Evolutionary conservation across 2,329 filamentous ascomycete genomes (phyloP).

Genomic region (Fusarium gaditjirri): DNA sequence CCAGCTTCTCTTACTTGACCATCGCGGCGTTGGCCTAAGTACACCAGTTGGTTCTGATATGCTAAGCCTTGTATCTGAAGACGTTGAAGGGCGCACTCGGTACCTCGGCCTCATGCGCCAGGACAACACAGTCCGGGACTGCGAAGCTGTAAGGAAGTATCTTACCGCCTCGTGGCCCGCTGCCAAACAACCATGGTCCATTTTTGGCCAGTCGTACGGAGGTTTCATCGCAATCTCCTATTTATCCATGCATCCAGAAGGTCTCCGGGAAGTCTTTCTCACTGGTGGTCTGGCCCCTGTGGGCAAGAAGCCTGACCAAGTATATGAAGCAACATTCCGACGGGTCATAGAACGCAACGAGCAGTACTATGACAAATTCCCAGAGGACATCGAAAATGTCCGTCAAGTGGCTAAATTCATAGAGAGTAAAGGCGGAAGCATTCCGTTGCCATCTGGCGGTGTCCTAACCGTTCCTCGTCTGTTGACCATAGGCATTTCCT

Average conservation of each 20-base stretch:
- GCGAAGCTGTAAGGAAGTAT: conserved; percentile 82
- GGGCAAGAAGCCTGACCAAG: conserved; percentile 74
- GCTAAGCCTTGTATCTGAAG: conserved; percentile 66
- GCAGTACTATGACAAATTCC: conserved; percentile 86
- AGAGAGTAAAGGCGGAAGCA: conserved; percentile 61
- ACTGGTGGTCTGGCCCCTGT: conserved; percentile 87
- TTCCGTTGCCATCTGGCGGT: conserved; percentile 78
- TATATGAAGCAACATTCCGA: conserved; percentile 78
- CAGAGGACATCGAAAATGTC: conserved; percentile 78
- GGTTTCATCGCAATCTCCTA: conserved; percentile 89
- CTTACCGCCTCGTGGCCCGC: conserved; percentile 76
- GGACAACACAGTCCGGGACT: conserved; percentile 89
- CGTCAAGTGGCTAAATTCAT: conserved; percentile 75
- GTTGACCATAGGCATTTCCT: conserved; percentile 78
- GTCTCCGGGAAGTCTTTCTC: conserved; percentile 83
- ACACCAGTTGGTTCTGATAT: conserved; percentile 80
- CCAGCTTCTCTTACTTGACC: conserved; percentile 87
- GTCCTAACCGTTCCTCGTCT: conserved; percentile 78
- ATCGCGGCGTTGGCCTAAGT: conserved; percentile 88
- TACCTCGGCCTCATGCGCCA: conserved; percentile 89
- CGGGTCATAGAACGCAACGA: conserved; percentile 78
- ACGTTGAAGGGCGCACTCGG: conserved; percentile 75
- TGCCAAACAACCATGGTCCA: conserved; percentile 81
- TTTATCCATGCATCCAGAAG: conserved; percentile 81
- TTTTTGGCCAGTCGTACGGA: conserved; percentile 92